Conservation (phyloP, 208 protist species). For the Wallacemonas sp. region DNA sequence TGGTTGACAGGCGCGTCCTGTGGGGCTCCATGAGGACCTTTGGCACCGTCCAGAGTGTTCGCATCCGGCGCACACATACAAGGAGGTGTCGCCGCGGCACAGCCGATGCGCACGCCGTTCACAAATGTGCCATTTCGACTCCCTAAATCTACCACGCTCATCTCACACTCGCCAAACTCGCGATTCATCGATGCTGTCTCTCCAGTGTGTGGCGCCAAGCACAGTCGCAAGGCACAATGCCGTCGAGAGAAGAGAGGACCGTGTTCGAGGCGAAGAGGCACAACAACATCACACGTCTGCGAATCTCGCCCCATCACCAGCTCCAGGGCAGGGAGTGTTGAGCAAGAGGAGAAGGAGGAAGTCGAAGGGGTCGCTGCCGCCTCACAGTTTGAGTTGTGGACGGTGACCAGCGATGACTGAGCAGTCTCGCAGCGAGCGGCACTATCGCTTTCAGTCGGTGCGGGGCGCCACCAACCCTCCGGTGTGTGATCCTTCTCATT, state of each 20-base stretch:
- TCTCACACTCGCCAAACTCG: constrained; percentile 12
- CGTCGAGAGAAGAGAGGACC: constrained; percentile 37
- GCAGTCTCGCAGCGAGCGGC: no score
- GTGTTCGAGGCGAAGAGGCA: constrained; percentile 23
- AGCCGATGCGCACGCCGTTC: constrained; percentile 21
- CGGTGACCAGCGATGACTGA: no score
- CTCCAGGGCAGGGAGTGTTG: neutral
- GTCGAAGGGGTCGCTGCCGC: no score
- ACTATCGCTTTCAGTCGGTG: no score
- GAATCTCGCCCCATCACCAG: constrained; percentile 32
- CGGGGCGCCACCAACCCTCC: constrained; percentile 3
- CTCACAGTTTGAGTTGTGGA: no score
- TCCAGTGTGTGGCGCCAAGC: neutral
- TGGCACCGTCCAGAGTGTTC: neutral
- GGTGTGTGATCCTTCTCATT: neutral
- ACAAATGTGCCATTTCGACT: constrained; percentile 50
- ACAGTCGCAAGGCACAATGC: constrained; percentile 36
- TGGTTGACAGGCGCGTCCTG: no score
- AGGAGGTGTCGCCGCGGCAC: neutral
- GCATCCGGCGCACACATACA: neutral
- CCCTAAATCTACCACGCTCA: constrained; percentile 26
- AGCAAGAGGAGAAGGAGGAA: neutral
- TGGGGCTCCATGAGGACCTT: neutral
- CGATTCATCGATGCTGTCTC: neutral
- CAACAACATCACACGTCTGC: constrained; percentile 21